Evolutionary conservation across 2,329 filamentous ascomycete genomes (phyloP).

Genomic region (Trichoderma afroharzianum): DNA sequence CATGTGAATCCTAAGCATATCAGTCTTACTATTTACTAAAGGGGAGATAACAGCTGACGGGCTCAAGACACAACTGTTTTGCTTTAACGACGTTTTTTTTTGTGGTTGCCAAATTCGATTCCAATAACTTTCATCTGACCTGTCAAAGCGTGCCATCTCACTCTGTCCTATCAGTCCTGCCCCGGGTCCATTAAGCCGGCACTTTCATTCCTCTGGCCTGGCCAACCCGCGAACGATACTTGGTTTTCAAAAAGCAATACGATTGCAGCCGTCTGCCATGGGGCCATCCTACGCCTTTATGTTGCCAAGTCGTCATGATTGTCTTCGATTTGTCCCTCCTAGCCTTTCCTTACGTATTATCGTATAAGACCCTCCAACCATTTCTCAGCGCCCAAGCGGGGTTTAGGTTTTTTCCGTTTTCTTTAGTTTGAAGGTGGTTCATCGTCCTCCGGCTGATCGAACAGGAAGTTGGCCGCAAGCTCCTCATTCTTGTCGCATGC

Average conservation of each 20-base stretch:
- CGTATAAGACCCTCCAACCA: slow-evolving; percentile 25
- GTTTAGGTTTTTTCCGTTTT: slow-evolving; percentile 9
- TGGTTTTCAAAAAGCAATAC: neutral
- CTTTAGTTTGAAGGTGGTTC: slow-evolving; percentile 49
- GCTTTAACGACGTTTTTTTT: slow-evolving; percentile 4
- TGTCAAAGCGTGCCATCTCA: neutral
- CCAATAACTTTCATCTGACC: slow-evolving; percentile 1
- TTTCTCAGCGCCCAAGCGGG: neutral
- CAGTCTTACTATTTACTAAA: neutral
- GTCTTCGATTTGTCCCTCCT: slow-evolving; percentile 1
- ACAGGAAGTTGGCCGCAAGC: slow-evolving; percentile 94
- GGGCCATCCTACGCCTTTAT: neutral
- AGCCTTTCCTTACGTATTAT: slow-evolving; percentile 24
- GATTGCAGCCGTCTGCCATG: neutral
- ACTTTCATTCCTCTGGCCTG: neutral
- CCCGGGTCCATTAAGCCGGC: neutral
- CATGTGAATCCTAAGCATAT: neutral
- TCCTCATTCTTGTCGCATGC: slow-evolving; percentile 99
- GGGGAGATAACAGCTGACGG: neutral
- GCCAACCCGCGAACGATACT: neutral
- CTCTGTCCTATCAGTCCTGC: neutral
- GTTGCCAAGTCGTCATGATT: slow-evolving; percentile 9
- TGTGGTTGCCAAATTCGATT: slow-evolving; percentile 12
- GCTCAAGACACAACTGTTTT: neutral
- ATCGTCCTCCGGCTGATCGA: slow-evolving; percentile 91